Base-by-base conservation (phyloP, 2,329 filamentous ascomycete genomes). In the Arthrobotrys entomopaga region DNA sequence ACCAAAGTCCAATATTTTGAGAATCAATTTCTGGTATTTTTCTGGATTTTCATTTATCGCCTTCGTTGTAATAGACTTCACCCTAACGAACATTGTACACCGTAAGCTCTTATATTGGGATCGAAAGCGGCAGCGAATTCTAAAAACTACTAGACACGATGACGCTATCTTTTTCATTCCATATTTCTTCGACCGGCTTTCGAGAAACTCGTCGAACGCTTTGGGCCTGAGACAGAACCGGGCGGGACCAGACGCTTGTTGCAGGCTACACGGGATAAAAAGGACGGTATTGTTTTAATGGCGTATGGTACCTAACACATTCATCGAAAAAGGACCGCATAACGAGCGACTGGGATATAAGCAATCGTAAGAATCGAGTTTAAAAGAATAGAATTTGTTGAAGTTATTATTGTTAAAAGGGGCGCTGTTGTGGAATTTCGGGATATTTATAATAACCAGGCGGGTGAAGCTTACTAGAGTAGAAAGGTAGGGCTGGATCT, bases 311-410 rank as follows among this genome's bases (percentile, higher is more conserved):
- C 20, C 59, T 54, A 10, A 61, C 38, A 20, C 43, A 67, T 13
- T 43, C 34, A n/a, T 67, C 65, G 10, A 15, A 34, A 16, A 67
- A 34, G 7, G 65, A 67, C 3, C 46, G 56, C 65, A 67, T 67
- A 13, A 7, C 58, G 26, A 22, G 22, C 22, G 43, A 7, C 20
- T 15, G 46, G 10, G n/a, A n/a, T 11, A n/a, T 34, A 6, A 57
- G 13, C 26, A 11, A 40, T 16, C 5, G 52, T 19, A 22, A 7
- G 7, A 50, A 4, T 13, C 6, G 15, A 13, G 20, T 13, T 24
- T n/a, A n/a, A 13, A 24, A n/a, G 46, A 50, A 5, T 6, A 16
- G 11, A 20, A 10, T 34, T 10, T 5, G 5, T 6, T 34, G 29
- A 34, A 34, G 2, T 34, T 34, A n/a, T n/a, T n/a, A n/a, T n/a